Base-by-base conservation (phyloP, 2,329 filamentous ascomycete genomes). In the Fusarium penzigii region DNA sequence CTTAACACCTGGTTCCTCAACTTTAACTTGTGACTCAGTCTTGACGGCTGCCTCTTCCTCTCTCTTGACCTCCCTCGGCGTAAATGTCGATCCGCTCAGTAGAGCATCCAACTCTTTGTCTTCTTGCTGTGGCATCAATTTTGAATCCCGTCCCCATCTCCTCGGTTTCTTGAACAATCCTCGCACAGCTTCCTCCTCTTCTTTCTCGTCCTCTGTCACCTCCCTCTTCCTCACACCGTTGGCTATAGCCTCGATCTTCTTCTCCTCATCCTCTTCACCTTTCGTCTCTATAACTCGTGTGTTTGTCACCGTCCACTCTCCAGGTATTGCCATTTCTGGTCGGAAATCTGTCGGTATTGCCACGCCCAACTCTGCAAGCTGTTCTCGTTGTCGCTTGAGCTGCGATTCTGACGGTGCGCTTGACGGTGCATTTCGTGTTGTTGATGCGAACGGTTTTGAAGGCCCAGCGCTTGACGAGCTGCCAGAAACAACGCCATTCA, bases 321-420 rank as follows among this genome's bases (percentile, higher is more conserved):
- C 91, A 5, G 88, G 86, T 76, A 97, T 85, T 6, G 92, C 92
- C 83, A 97, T 85, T 53, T 94, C 90, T 2, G 82, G 79, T 53
- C 90, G 80, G 51, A 90, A 85, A 59, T 89, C 86, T 42, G 90
- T 86, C 1, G 94, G 94, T 48, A 97, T 83, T 43, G 85, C 84
- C 44, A 99, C 85, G 1, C 94, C 94, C 79, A 99, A 82, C 36
- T 88, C 89, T 5, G 88, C 92, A 11, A 99, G 78, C 71, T 97
- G 92, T 57, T 92, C 87, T 65, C 95, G 83, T 73, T 99, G 94
- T 49, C 81, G 82, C 71, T 93, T 93, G 50, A 90, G 78, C 59
- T 95, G 88, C 9, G 85, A 82, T 17, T 85, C 73, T 2, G 78
- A 55, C 5, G 64, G 52, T 13, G 58, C 63, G 39, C 53, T 47